phyloP scores from a whole-genome alignment of 148 eudicot genomes.

The Fallopia convolvulus region DNA sequence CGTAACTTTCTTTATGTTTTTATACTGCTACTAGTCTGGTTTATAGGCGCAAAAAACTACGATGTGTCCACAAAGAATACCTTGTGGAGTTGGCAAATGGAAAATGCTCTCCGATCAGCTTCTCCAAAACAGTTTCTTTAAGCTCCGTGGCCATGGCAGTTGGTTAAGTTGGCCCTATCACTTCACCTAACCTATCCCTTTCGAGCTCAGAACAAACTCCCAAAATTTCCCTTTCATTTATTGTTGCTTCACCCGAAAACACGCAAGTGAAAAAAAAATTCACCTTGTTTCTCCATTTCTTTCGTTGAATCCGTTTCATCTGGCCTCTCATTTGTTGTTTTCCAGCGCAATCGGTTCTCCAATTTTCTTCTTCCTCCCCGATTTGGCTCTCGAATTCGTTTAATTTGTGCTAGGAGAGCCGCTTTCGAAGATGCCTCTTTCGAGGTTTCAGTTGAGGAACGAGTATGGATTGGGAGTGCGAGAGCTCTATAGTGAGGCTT shows the following conservation, averaged over 20 bases:
- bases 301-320: background rate
- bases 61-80: conserved; percentile 16
- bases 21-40: background rate
- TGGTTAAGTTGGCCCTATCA: conserved; percentile 56
- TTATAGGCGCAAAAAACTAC: background rate
- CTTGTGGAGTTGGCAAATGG: conserved; percentile 34
- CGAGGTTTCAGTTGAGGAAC: conserved; percentile 64
- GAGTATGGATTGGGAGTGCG: conserved; percentile 67
- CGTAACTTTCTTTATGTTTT: background rate
- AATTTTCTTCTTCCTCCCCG: background rate
- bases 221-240: background rate
- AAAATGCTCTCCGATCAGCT: conserved; percentile 14
- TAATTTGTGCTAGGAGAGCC: background rate
- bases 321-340: background rate
- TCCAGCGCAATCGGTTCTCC: background rate
- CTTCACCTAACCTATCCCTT: conserved; percentile 34
- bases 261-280: background rate
- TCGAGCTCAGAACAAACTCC: background rate
- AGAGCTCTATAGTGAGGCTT: conserved; percentile 55
- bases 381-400: background rate
- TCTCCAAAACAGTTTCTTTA: background rate
- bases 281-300: background rate
- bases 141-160: conserved; percentile 17
- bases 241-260: background rate
- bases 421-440: conserved; percentile 61